Evolutionary conservation across 2,329 filamentous ascomycete species (phyloP).

Genomic region (Delphinella strobiligena): DNA sequence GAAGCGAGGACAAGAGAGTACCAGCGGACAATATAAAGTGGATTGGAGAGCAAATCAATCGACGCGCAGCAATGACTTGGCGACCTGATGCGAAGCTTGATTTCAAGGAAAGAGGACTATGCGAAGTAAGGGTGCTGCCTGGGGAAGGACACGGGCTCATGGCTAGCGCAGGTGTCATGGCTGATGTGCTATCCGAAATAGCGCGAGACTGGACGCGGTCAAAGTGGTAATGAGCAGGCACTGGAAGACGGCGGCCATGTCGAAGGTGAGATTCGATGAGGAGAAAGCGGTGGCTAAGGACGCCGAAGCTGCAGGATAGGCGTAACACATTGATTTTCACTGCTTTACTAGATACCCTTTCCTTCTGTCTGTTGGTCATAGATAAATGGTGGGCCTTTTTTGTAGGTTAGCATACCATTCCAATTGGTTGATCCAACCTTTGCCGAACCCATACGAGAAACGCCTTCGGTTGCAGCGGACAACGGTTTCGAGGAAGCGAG

Average conservation of each 20-base stretch:
- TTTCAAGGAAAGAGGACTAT: slow-evolving; percentile 26
- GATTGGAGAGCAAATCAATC: slow-evolving; percentile 81
- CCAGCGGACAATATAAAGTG: slow-evolving; percentile 91
- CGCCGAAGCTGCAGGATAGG: too few relatives aligned
- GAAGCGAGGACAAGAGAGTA: slow-evolving; percentile 77
- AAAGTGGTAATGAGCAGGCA: slow-evolving; percentile 1
- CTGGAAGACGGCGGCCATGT: not conserved
- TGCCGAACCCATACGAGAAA: too few relatives aligned
- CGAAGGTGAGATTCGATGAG: not conserved
- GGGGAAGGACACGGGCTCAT: slow-evolving; percentile 92
- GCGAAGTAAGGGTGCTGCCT: slow-evolving; percentile 81
- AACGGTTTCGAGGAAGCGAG: not conserved
- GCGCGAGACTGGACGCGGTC: slow-evolving; percentile 61
- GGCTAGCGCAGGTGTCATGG: slow-evolving; percentile 90
- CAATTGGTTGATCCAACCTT: too few relatives aligned
- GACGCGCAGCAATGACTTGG: slow-evolving; percentile 8
- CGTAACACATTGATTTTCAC: not conserved
- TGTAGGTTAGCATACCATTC: too few relatives aligned
- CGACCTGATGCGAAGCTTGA: slow-evolving; percentile 5
- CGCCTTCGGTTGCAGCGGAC: not conserved
- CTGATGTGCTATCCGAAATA: slow-evolving; percentile 86
- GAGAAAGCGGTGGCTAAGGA: too few relatives aligned
- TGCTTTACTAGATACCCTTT: not conserved
- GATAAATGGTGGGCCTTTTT: too few relatives aligned
- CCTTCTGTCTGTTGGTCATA: too few relatives aligned